Base-by-base conservation (phyloP, 345 rosid species). In the Salix brachista region DNA sequence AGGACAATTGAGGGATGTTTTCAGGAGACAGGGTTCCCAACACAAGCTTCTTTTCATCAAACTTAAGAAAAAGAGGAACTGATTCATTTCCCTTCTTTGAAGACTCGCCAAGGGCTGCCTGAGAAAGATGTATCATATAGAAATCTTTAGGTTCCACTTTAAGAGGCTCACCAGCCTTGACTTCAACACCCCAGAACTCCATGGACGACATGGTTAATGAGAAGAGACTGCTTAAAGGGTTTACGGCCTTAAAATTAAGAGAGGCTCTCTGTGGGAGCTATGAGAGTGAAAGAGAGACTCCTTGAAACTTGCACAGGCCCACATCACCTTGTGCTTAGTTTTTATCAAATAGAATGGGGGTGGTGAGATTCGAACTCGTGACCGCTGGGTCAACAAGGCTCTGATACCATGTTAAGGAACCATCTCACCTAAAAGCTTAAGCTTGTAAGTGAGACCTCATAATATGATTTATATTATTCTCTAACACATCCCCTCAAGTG, bases 61-160 rank as follows among this genome's bases (percentile, higher is more conserved):
- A 75, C 37, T 81, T 88, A 19, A 89, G 88, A 83, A 37, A 87
- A 18, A 93, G 56, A 0, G 79, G 81, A 21, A 89, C 88, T 19
- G 79, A 71, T 21, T 87, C 93, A 48, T 71, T 81, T 67, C 72
- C 80, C 69, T 80, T 87, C 85, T 87, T 88, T 1, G 79, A 42
- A 42, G 46, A 52, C 79, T 94, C 94, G 0, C 92, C 96, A 61
- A 95, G 81, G 2, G 92, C 68, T 6, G 91, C 88, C 97, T 94
- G 93, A 32, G 94, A 86, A 39, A 87, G 85, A 87, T 88, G 93
- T 34, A 87, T 78, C 8, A 83, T 0, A 32, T 62, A 61, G 0
- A 75, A 85, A 69, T 69, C 80, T 3, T 77, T 83, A 26, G 81
- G 82, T 21, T 71, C 34, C 1, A 87, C 86, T 70, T 81, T 86